phyloP scores from a whole-genome alignment of 1,139 yeast species.

The Wickerhamiella pararugosa region DNA sequence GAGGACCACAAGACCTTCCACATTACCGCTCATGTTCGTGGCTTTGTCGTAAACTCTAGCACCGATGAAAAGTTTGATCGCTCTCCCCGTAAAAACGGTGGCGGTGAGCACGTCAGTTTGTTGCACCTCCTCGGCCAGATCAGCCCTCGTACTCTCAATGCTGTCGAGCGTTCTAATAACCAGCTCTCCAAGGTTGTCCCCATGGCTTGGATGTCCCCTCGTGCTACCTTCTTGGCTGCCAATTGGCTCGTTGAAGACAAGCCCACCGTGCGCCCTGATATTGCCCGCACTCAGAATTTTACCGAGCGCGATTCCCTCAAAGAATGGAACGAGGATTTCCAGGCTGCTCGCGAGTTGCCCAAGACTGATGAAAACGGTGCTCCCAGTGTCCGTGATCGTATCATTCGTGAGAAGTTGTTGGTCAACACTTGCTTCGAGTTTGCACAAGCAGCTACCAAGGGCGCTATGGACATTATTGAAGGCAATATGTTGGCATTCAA shows the following conservation, averaged over 20 bases:
- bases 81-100: slow-evolving; percentile 29
- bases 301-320: slow-evolving; percentile 34
- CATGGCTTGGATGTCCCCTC: slow-evolving; percentile 46
- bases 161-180: slow-evolving; percentile 31
- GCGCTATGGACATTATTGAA: slow-evolving; percentile 61
- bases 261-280: slow-evolving; percentile 33
- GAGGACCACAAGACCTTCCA: slow-evolving; percentile 67
- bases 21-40: slow-evolving; percentile 63
- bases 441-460: slow-evolving; percentile 57
- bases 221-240: slow-evolving; percentile 41
- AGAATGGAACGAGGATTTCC: slow-evolving; percentile 90
- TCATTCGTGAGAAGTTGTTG: slow-evolving; percentile 61
- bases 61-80: slow-evolving; percentile 62
- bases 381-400: slow-evolving; percentile 43
- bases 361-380: slow-evolving; percentile 18
- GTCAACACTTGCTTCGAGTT: slow-evolving; percentile 67
- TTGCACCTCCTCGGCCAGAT: slow-evolving; percentile 37
- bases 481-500: slow-evolving; percentile 73
- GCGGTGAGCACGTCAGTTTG: slow-evolving; percentile 28
- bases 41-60: slow-evolving; percentile 63
- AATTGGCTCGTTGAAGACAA: slow-evolving; percentile 58
- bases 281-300: slow-evolving; percentile 44
- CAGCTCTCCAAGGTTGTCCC: slow-evolving; percentile 34
- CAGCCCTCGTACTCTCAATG: slow-evolving; percentile 37
- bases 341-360: slow-evolving; percentile 61